Evolutionary conservation across 2,329 filamentous ascomycete genomes (phyloP), one percentile per base, ranked within the genome.

Genomic region (Ophiosphaerella narmari): DNA sequence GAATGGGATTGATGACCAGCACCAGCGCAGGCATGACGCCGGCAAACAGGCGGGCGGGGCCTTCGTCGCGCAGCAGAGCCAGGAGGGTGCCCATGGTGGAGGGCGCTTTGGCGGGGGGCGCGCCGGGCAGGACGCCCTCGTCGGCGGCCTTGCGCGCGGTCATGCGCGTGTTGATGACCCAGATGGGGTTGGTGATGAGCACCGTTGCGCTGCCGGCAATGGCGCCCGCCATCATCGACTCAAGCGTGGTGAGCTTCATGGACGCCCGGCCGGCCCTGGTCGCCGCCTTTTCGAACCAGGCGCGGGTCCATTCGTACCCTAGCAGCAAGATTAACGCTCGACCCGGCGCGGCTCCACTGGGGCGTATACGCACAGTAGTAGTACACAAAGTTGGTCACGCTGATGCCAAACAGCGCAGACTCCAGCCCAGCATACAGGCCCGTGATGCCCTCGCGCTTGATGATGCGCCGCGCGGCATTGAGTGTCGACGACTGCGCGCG

Each of bases 101-200:
- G 14, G 87, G 87, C 21, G 81, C 73, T 70, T 83, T 86, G 52
- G 78, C 74, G 5, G 73, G 71, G 53, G 74, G 72, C 3, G 76
- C 59, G 55, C 71, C 73, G 1, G 75, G 74, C 4, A 77, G 66
- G 60, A 23, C 66, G 60, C 42, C 76, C 11, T 71, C 65, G 21
- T 74, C 72, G 40, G 80, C 78, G n/a, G 84, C 84, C 77, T 89
- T 88, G 66, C 91, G 86, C 42, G 94, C 93, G 18, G 94, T 99
- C 88, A 99, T 95, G 70, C 94, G 89, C 46, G 94, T 99, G 81
- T 99, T 99, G 74, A 99, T 82, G 43, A 99, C 94, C 94, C 94
- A 99, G 77, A 99, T 99, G 39, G 94, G 94, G 80, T 99, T 99
- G 54, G 94, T 99, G 68, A 97, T 82, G 68, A 99, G 82, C 60